phyloP scores from a whole-genome alignment of 2,329 filamentous ascomycete genomes.

The Trichoderma aggressivum region DNA sequence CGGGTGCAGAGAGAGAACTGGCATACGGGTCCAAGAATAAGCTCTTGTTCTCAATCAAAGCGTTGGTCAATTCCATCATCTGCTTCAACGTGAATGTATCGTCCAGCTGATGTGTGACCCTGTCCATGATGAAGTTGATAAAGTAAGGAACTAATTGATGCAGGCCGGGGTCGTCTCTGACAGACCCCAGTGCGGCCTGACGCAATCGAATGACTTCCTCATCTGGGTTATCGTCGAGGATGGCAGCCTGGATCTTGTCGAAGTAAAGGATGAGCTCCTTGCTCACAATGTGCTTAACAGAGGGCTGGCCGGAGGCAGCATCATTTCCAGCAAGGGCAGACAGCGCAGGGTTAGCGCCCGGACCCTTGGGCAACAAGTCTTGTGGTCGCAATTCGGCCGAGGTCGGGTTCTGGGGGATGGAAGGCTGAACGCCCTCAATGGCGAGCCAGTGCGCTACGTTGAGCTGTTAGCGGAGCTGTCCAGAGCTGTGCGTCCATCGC shows the following conservation, averaged over 20 bases:
- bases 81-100: slow-evolving; percentile 84
- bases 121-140: slow-evolving; percentile 90
- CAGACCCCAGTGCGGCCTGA: slow-evolving; percentile 77
- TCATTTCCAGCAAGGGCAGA: slow-evolving; percentile 79
- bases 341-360: slow-evolving; percentile 80
- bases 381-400: slow-evolving; percentile 77
- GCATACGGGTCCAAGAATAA: slow-evolving; percentile 67
- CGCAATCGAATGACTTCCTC: slow-evolving; percentile 70
- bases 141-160: slow-evolving; percentile 97
- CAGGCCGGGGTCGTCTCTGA: slow-evolving; percentile 84
- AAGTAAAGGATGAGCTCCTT: slow-evolving; percentile 97
- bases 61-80: slow-evolving; percentile 86
- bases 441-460: slow-evolving; percentile 86
- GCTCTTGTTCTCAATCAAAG: slow-evolving; percentile 77
- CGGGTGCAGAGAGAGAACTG: slow-evolving; percentile 71
- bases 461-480: slow-evolving; percentile 18
- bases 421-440: slow-evolving; percentile 94
- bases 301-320: slow-evolving; percentile 77
- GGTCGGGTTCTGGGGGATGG: slow-evolving; percentile 94
- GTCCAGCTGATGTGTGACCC: slow-evolving; percentile 90
- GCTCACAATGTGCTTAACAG: slow-evolving; percentile 93
- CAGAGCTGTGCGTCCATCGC: not conserved
- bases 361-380: slow-evolving; percentile 85
- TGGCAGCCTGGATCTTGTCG: slow-evolving; percentile 85
- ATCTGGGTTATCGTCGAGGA: slow-evolving; percentile 84